Percentiles rank a stretch among this genome's conserved stretches.
These are phyloP conservation scores for Populus davidiana DNA, from an alignment of 345 rosid genomes.

Conservation along the genomic window DNA sequence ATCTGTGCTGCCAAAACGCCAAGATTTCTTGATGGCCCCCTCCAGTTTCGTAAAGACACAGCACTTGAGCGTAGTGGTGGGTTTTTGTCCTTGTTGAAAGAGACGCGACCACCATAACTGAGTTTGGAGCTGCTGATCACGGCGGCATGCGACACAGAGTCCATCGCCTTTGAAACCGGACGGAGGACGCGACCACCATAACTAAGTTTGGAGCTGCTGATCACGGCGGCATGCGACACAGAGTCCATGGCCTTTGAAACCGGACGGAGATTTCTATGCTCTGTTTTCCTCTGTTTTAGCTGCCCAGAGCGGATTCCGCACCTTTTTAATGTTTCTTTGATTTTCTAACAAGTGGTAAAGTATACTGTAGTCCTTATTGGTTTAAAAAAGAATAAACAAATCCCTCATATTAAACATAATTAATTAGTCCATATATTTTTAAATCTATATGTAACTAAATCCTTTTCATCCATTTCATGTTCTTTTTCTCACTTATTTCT, in stretches of 20 bases:
- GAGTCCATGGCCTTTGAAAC: slow-evolving; percentile 6
- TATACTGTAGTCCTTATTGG: too few species aligned
- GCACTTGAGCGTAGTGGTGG: not conserved
- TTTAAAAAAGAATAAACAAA: too few species aligned
- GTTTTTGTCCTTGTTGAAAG: not conserved
- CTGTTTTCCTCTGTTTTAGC: too few species aligned
- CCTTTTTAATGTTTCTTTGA: too few species aligned
- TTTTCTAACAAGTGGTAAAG: too few species aligned
- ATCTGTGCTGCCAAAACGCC: slow-evolving; percentile 7
- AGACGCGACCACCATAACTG: not conserved
- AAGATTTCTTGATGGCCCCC: not conserved
- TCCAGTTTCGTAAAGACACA: not conserved
- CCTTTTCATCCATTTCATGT: too few species aligned
- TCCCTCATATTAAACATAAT: too few species aligned
- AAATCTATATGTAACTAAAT: too few species aligned
- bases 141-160: slow-evolving; percentile 4
- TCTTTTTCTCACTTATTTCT: too few species aligned
- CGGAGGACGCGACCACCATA: too few species aligned
- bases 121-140: not conserved
- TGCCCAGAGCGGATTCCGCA: too few species aligned
- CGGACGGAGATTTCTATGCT: not conserved
- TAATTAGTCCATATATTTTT: too few species aligned
- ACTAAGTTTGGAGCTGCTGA: not conserved
- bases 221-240: slow-evolving; percentile 1
- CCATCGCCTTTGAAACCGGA: slow-evolving; percentile 3